phyloP scores from a whole-genome alignment of 352 stramenopile species.

The Phytophthora fragariae region DNA sequence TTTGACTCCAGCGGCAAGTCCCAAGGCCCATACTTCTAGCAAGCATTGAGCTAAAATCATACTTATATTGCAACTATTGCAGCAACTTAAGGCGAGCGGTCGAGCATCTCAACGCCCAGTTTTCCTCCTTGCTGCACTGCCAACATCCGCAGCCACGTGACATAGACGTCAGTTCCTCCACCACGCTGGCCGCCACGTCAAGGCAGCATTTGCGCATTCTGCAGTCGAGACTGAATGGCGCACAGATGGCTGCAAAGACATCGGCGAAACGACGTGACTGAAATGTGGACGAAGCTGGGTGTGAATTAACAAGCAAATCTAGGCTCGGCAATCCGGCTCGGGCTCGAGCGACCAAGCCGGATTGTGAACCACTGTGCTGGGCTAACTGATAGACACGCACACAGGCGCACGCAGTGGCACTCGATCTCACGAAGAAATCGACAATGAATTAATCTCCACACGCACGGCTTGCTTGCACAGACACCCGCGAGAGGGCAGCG shows the following conservation, averaged over 20 bases:
- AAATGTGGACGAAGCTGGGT: constrained; percentile 1
- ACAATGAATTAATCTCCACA: constrained; percentile 12
- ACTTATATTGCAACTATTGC: too few species aligned
- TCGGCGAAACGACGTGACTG: neutral
- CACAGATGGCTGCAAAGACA: constrained; percentile 1
- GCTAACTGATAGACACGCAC: neutral
- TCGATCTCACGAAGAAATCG: too few species aligned
- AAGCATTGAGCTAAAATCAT: too few species aligned
- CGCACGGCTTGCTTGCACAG: too few species aligned
- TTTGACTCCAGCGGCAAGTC: too few species aligned
- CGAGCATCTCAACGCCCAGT: too few species aligned
- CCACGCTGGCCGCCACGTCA: neutral
- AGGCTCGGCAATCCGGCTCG: neutral
- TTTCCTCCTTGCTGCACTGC: too few species aligned
- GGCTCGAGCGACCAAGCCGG: neutral
- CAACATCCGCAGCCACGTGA: neutral
- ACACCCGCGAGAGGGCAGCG: too few species aligned
- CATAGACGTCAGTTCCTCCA: neutral
- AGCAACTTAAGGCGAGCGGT: too few species aligned
- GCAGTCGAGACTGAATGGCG: neutral
- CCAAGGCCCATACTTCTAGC: too few species aligned
- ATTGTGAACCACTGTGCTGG: neutral
- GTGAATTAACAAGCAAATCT: constrained; percentile 13
- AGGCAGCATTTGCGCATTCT: neutral
- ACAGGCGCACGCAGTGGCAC: neutral